Evolutionary conservation across 78 protist genomes (phyloP).

Genomic region (Diacronema lutheri): DNA sequence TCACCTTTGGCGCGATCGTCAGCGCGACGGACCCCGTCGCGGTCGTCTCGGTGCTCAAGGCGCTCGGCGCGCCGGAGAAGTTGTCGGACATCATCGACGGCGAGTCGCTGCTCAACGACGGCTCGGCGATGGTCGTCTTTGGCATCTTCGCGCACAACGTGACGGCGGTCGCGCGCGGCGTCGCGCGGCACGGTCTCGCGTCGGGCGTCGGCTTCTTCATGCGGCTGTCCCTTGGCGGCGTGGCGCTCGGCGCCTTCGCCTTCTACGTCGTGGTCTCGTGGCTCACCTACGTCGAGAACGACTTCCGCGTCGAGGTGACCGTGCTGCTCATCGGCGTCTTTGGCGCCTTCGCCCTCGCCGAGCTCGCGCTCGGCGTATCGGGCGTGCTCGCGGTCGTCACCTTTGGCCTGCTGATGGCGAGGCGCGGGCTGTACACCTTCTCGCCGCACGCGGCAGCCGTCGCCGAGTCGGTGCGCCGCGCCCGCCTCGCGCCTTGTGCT

Average conservation of each 20-base stretch:
- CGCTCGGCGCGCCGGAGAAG: constrained; percentile 31
- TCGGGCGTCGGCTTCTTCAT: not conserved
- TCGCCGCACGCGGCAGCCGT: too few relatives aligned
- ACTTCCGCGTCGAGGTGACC: constrained; percentile 33
- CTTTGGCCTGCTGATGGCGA: too few relatives aligned
- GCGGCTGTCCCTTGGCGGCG: constrained; percentile 7
- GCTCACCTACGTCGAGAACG: not conserved
- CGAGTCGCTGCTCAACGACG: constrained; percentile 75
- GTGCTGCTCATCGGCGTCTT: constrained; percentile 20
- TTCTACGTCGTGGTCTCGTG: not conserved
- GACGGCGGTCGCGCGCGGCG: not conserved
- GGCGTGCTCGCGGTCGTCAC: not conserved
- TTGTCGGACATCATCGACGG: constrained; percentile 61
- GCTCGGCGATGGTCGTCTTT: constrained; percentile 55
- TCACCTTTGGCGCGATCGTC: constrained; percentile 47
- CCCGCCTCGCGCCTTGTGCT: too few relatives aligned
- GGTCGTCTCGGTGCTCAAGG: constrained; percentile 68
- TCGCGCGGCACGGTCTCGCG: not conserved
- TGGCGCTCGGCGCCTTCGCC: not conserved
- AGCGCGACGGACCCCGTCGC: constrained; percentile 78
- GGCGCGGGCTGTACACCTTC: too few relatives aligned
- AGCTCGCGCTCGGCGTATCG: not conserved
- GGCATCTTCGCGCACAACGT: not conserved
- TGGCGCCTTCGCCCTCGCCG: constrained; percentile 38
- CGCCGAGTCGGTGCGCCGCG: not conserved